phyloP scores from a whole-genome alignment of 305 asterid species.

The Solanum aculeatissimum region DNA sequence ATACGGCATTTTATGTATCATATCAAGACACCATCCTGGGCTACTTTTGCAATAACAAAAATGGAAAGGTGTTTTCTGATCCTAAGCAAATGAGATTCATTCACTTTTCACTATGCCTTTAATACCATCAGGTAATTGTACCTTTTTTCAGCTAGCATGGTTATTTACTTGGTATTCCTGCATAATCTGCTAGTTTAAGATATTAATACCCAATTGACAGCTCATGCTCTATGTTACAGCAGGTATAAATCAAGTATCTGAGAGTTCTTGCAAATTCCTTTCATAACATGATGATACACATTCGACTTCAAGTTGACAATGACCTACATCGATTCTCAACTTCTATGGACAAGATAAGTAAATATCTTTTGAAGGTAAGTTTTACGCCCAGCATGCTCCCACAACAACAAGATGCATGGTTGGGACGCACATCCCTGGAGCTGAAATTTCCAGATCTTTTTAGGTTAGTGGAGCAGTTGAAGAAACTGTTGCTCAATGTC shows the following conservation, averaged over 20 bases:
- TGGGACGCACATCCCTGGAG: background rate
- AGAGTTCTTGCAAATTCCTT: background rate
- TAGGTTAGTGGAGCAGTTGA: background rate
- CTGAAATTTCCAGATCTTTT: background rate
- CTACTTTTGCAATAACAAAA: background rate
- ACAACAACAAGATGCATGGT: background rate
- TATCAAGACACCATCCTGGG: background rate
- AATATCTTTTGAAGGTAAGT: background rate
- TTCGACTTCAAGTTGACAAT: background rate
- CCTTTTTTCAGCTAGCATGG: background rate
- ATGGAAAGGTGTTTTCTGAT: background rate
- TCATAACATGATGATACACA: background rate
- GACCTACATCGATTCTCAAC: background rate
- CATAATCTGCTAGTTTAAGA: background rate
- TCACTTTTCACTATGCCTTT: background rate
- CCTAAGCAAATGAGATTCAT: background rate
- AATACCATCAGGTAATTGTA: background rate
- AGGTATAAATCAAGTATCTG: background rate
- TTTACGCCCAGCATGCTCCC: background rate
- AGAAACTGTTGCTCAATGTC: background rate
- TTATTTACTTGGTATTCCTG: background rate
- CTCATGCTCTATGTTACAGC: background rate
- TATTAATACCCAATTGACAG: background rate
- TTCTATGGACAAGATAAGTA: background rate
- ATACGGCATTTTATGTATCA: background rate